Evolutionary conservation across 495 filamentous ascomycete genomes (phyloP).

Genomic region (Penicillium herquei): DNA sequence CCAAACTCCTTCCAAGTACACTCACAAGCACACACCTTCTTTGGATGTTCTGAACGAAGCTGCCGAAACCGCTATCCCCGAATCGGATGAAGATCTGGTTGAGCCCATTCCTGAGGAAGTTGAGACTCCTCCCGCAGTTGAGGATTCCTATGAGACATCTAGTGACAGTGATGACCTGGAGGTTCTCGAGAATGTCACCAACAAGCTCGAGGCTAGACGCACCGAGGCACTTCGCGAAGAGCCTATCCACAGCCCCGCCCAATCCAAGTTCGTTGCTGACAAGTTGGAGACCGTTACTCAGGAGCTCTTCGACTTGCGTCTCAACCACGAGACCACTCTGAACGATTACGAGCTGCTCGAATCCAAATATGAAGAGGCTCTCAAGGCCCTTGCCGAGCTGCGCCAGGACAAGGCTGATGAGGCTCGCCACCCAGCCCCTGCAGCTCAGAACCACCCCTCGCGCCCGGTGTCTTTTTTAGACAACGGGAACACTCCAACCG

Average conservation of each 20-base stretch:
- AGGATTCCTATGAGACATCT: constrained; percentile 5
- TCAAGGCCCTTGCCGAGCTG: constrained; percentile 75
- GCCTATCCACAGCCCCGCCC: constrained; percentile 65
- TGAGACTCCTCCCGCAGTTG: constrained; percentile 22
- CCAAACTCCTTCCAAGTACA: constrained; percentile 13
- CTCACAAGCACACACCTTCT: constrained; percentile 38
- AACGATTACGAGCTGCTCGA: constrained; percentile 79
- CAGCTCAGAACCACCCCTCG: constrained; percentile 51
- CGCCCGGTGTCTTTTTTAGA: constrained; percentile 93
- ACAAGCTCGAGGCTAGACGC: constrained; percentile 25
- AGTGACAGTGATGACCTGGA: constrained; percentile 30
- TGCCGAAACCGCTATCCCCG: constrained; percentile 51
- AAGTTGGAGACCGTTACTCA: constrained; percentile 91
- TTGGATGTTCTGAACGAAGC: constrained; percentile 51
- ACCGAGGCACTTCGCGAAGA: constrained; percentile 19
- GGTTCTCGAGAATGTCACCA: constrained; percentile 32
- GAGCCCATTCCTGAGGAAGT: constrained; percentile 54
- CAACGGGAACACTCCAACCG: constrained; percentile 65
- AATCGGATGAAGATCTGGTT: constrained; percentile 48
- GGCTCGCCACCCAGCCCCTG: constrained; percentile 60
- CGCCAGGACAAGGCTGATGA: constrained; percentile 82
- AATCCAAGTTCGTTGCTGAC: constrained; percentile 82
- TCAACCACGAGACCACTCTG: constrained; percentile 84
- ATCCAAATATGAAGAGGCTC: constrained; percentile 85
- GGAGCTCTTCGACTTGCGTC: constrained; percentile 85